Evolutionary conservation across 345 rosid genomes (phyloP).

Genomic region (Aegle marmelos): DNA sequence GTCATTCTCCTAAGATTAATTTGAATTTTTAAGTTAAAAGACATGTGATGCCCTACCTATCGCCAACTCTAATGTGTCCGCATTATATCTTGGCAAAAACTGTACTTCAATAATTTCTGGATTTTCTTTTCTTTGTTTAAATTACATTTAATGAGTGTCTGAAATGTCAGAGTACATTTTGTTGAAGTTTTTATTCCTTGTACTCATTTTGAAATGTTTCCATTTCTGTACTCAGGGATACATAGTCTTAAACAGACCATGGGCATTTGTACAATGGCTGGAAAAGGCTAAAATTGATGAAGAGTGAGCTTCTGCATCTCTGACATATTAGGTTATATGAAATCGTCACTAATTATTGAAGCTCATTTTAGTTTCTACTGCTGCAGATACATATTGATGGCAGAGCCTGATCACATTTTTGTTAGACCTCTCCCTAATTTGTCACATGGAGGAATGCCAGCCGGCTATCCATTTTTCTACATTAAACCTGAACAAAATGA

Average conservation of each 20-base stretch:
- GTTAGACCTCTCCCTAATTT: slow-evolving; percentile 79
- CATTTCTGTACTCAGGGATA: slow-evolving; percentile 63
- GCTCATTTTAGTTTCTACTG: slow-evolving; percentile 10
- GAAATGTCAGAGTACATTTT: neutral
- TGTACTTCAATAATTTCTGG: neutral
- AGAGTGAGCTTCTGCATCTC: slow-evolving; percentile 58
- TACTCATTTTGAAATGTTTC: neutral
- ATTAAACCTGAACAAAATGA: slow-evolving; percentile 62
- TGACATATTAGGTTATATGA: neutral
- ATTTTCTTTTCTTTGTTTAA: neutral
- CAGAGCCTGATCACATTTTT: slow-evolving; percentile 93
- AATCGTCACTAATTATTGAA: neutral
- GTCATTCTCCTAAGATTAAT: neutral
- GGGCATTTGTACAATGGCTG: slow-evolving; percentile 99
- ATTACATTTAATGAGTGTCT: neutral
- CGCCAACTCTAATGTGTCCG: neutral
- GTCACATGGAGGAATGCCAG: slow-evolving; percentile 66
- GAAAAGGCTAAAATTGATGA: slow-evolving; percentile 83
- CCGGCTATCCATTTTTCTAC: slow-evolving; percentile 89
- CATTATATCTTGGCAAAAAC: neutral
- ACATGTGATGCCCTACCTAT: neutral
- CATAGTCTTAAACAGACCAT: slow-evolving; percentile 92
- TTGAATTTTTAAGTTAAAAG: neutral
- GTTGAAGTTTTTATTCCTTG: neutral
- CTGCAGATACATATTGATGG: slow-evolving; percentile 85